Evolutionary conservation across 2,329 filamentous ascomycete genomes (phyloP).

Genomic region (Truncatella angustata): DNA sequence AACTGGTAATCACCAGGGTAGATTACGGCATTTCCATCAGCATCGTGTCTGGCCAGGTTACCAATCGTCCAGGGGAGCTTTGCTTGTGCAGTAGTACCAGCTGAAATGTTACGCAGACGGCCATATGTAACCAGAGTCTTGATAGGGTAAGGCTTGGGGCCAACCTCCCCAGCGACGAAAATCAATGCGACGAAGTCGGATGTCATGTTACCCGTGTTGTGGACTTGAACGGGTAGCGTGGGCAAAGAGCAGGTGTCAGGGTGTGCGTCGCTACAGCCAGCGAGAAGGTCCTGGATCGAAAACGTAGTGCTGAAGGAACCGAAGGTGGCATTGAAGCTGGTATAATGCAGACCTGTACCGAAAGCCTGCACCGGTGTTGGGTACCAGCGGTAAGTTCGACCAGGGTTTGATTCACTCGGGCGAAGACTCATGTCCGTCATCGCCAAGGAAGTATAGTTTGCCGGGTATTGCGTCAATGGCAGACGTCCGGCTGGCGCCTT

Average conservation of each 20-base stretch:
- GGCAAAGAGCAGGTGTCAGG: too few relatives aligned
- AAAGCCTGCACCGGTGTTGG: not conserved
- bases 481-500: conserved; percentile 43
- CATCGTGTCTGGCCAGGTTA: not conserved
- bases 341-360: not conserved
- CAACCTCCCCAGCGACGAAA: not conserved
- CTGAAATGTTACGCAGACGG: not conserved
- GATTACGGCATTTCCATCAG: not conserved
- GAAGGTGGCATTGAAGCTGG: not conserved
- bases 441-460: conserved; percentile 40
- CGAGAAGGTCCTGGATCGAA: too few relatives aligned
- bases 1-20: too few relatives aligned
- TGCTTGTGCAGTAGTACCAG: not conserved
- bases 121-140: not conserved
- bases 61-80: not conserved
- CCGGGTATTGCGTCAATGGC: conserved; percentile 47
- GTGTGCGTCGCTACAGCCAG: too few relatives aligned
- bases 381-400: not conserved
- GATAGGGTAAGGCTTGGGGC: not conserved
- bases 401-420: conserved; percentile 28
- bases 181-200: not conserved
- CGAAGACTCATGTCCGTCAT: conserved; percentile 50
- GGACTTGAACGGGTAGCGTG: not conserved
- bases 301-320: not conserved
- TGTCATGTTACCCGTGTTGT: not conserved